Conservation (phyloP, 78 protist genomes). For the Dictyostelium firmibasis region DNA sequence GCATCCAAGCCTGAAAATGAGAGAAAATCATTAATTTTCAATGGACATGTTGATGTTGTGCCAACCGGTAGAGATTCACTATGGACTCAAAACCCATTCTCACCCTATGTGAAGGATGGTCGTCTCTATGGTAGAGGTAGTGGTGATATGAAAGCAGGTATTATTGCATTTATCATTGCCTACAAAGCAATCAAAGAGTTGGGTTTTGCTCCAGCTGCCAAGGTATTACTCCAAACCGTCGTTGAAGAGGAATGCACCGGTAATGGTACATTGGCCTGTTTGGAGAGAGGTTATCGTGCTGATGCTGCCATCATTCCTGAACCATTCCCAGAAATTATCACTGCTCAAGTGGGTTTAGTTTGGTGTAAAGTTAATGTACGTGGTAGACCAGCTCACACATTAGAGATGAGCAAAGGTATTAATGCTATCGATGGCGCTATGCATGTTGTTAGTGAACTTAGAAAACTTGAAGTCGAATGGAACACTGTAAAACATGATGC, state of each 20-base stretch:
- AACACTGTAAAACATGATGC: constrained; percentile 20
- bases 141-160: constrained; percentile 78
- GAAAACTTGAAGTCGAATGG: constrained; percentile 41
- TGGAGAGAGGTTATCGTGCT: constrained; percentile 52
- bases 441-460: constrained; percentile 23
- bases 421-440: constrained; percentile 74
- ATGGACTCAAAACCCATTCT: constrained; percentile 58
- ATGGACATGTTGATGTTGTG: constrained; percentile 71
- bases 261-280: constrained; percentile 68
- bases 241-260: constrained; percentile 78
- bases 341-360: constrained; percentile 67
- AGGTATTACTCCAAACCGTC: constrained; percentile 49
- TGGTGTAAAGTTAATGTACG: constrained; percentile 66
- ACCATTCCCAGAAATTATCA: constrained; percentile 57
- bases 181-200: constrained; percentile 39
- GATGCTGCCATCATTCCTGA: constrained; percentile 61
- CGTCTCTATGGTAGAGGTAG: constrained; percentile 60
- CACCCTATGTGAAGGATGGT: constrained; percentile 71
- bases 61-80: constrained; percentile 68
- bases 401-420: constrained; percentile 54
- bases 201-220: constrained; percentile 56
- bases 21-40: constrained; percentile 40
- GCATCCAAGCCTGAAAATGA: background rate
- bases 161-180: constrained; percentile 57
- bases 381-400: constrained; percentile 47